phyloP scores from a whole-genome alignment of 768 basidiomycete genomes.

The Clavaria fumosa region DNA sequence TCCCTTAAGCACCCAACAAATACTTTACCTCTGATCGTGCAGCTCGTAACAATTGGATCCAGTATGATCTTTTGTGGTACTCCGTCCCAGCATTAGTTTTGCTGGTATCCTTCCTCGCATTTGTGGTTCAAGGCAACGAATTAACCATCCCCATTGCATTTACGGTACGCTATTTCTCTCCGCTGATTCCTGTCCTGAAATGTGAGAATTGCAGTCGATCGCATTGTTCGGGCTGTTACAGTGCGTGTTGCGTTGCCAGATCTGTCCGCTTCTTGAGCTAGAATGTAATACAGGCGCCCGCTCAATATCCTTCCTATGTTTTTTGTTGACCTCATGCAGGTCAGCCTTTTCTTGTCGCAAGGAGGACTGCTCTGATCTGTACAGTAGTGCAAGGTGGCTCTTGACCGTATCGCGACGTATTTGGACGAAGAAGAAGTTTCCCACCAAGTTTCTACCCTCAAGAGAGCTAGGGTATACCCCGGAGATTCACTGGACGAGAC shows the following conservation, averaged over 20 bases:
- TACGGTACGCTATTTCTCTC: constrained; percentile 34
- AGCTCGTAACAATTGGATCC: constrained; percentile 58
- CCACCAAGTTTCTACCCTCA: constrained; percentile 48
- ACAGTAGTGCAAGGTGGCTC: constrained; percentile 39
- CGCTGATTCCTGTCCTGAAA: background rate
- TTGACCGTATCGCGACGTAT: constrained; percentile 56
- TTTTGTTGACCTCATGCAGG: constrained; percentile 64
- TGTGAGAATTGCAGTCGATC: constrained; percentile 35
- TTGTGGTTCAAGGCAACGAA: constrained; percentile 55
- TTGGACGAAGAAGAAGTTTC: constrained; percentile 57
- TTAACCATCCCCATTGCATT: constrained; percentile 72
- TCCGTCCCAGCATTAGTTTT: constrained; percentile 69
- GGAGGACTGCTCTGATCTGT: background rate
- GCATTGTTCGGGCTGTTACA: constrained; percentile 77
- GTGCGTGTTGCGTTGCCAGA: constrained; percentile 16
- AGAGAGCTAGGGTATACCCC: constrained; percentile 22
- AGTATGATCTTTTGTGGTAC: constrained; percentile 61
- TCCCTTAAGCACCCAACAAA: background rate
- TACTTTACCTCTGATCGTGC: constrained; percentile 1
- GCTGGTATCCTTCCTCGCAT: constrained; percentile 62
- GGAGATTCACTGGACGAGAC: constrained; percentile 20
- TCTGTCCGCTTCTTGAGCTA: constrained; percentile 1
- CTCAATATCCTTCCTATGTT: constrained; percentile 69
- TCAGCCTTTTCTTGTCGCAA: constrained; percentile 9
- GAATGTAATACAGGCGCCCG: constrained; percentile 30